Evolutionary conservation across 2,329 filamentous ascomycete genomes (phyloP), one percentile per base, ranked within the genome.

Genomic region (Cladosporium oxysporum): DNA sequence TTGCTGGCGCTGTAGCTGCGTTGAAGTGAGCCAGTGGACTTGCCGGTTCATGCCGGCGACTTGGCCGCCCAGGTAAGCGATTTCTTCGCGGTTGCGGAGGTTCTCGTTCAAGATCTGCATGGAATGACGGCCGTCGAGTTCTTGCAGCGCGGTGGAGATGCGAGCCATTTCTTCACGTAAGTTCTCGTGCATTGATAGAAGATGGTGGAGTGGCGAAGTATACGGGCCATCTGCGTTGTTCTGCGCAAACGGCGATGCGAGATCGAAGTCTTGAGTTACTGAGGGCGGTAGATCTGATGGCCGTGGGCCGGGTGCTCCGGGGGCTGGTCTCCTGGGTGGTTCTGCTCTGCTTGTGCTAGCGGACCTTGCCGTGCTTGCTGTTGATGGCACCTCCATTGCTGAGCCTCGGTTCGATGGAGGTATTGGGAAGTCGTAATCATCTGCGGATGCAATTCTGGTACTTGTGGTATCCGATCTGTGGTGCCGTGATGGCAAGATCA

Each of bases 51-150:
- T 81, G 18, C 81, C 83, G 69, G 83, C 85, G 53, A 89, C 81
- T 47, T 85, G 86, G 3, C 86, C 85, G 67, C 85, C 87, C 8
- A 85, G 83, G 71, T 87, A 86, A 12, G 86, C 81, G 77, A 88
- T 83, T 66, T 89, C 86, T 69, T 88, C 87, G 67, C 87, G 86
- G 59, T 84, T 81, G 3, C 86, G 84, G 35, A 88, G 79, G 57
- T 83, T 86, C 73, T 89, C 87, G 70, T 88, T 89, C 77, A 88
- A 82, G 49, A 87, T 83, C 66, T 86, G 83, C 85, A 89, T 87
- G 74, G 81, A 87, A 44, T 85, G 83, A 41, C 86, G 83, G 57
- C 84, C 85, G 68, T 89, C 87, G 50, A 88, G 79, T 65, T 88
- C 86, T 3, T 82, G 82, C 11, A 89, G 78, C 2, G 84, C 83